Percentiles rank a stretch among this genome's conserved stretches.
phyloP scores from a whole-genome alignment of 139 green algal genomes.

The Chlorella vulgaris region DNA sequence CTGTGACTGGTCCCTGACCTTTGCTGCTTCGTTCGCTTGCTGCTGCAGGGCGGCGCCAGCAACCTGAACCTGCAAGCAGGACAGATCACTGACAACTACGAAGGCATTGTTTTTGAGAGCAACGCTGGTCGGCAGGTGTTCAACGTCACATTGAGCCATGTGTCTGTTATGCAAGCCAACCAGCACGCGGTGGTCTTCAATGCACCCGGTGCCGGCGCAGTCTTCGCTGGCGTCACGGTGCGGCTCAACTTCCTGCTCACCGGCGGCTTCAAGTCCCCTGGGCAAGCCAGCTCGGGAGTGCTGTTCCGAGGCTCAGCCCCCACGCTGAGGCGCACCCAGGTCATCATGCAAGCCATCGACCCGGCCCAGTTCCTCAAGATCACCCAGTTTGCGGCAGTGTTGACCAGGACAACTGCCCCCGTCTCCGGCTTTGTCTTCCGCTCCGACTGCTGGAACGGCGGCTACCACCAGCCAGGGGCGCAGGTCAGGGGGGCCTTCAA shows the following conservation, averaged over 20 bases:
- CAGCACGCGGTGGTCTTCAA: neutral
- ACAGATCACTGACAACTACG: neutral
- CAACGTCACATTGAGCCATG: neutral
- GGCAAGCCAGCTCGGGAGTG: neutral
- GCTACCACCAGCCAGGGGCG: neutral
- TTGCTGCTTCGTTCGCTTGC: neutral
- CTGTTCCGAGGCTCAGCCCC: neutral
- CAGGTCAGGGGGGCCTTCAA: neutral
- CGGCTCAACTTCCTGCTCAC: conserved; percentile 10
- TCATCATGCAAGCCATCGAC: conserved; percentile 10
- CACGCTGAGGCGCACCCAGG: neutral
- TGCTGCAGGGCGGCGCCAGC: neutral
- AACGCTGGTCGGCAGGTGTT: neutral
- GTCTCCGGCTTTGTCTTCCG: neutral
- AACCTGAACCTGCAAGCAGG: conserved; percentile 2
- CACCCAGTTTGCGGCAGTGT: neutral
- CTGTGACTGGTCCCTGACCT: neutral
- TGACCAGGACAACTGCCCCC: neutral
- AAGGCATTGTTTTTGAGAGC: neutral
- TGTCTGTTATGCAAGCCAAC: conserved; percentile 20
- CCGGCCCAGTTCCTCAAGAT: conserved; percentile 10
- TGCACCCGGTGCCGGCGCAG: neutral
- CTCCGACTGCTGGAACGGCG: conserved; percentile 5
- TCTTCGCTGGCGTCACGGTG: neutral
- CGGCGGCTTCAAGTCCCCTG: neutral